These are phyloP conservation scores for Cornus suecica DNA, from an alignment of 148 eudicot genomes.

Conservation along the genomic window DNA sequence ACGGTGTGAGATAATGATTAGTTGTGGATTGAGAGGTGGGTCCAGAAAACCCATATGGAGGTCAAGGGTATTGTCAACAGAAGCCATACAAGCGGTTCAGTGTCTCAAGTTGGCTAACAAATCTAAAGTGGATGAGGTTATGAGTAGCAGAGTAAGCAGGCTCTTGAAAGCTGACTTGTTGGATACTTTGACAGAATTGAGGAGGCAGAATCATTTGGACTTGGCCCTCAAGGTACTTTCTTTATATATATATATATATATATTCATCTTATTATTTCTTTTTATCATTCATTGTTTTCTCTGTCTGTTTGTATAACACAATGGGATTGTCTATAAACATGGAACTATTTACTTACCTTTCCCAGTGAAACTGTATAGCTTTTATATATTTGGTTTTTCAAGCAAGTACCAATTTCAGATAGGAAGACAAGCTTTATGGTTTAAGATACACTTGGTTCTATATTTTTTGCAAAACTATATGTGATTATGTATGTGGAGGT, in stretches of 20 bases:
- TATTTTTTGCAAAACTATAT: too few species aligned
- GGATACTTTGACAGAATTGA: constrained; percentile 60
- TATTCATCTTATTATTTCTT: background rate
- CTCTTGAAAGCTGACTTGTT: constrained; percentile 66
- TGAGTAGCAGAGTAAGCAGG: constrained; percentile 34
- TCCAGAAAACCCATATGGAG: constrained; percentile 59
- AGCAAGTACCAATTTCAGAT: too few species aligned
- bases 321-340: background rate
- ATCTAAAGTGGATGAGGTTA: constrained; percentile 41
- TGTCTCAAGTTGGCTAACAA: constrained; percentile 49
- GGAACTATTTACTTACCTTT: background rate
- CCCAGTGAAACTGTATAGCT: too few species aligned
- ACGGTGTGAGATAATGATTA: too few species aligned
- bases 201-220: constrained; percentile 51
- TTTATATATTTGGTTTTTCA: too few species aligned
- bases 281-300: background rate
- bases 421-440: background rate
- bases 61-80: constrained; percentile 46
- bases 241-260: background rate
- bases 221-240: constrained; percentile 60
- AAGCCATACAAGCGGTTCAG: constrained; percentile 73
- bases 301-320: too few species aligned
- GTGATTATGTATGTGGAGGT: too few species aligned
- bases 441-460: too few species aligned
- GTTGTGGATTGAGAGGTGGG: constrained; percentile 54